Percentiles rank a stretch among this genome's conserved stretches.
These are phyloP conservation scores for Mycena venus DNA, from an alignment of 768 basidiomycete species.

Conservation along the genomic window DNA sequence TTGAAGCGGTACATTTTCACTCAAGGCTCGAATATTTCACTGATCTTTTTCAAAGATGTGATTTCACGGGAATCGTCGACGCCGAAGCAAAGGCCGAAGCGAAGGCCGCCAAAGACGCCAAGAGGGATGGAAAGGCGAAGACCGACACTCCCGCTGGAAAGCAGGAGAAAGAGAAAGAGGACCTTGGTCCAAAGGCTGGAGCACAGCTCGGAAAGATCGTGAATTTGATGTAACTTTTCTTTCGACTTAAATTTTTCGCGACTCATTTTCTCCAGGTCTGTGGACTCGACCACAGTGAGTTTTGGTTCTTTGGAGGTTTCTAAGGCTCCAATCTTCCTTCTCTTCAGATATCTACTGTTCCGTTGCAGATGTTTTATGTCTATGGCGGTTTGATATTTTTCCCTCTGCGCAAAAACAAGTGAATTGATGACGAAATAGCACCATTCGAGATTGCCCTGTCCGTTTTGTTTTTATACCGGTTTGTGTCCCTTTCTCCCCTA, in stretches of 20 bases:
- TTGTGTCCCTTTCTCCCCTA: not conserved
- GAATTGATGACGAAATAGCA: not conserved
- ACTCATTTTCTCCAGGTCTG: constrained; percentile 55
- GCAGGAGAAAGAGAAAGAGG: constrained; percentile 32
- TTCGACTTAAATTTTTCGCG: not conserved
- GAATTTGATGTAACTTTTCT: constrained; percentile 67
- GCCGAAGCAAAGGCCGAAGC: constrained; percentile 43
- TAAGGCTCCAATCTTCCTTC: not conserved
- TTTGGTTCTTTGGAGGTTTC: not conserved
- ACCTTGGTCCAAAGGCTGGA: constrained; percentile 71
- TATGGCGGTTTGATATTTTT: not conserved
- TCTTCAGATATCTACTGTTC: not conserved
- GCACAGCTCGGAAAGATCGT: constrained; percentile 92
- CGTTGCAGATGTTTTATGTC: not conserved
- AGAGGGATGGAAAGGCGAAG: constrained; percentile 47
- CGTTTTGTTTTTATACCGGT: not conserved
- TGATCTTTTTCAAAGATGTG: constrained; percentile 57
- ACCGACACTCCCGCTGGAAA: no score
- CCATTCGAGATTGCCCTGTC: not conserved
- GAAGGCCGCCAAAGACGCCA: constrained; percentile 53
- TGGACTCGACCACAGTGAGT: constrained; percentile 72
- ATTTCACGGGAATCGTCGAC: constrained; percentile 84
- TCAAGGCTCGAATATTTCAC: not conserved
- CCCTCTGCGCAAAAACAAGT: not conserved
- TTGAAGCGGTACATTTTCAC: constrained; percentile 57